Percentiles rank a stretch among this genome's conserved stretches.
phyloP scores from a whole-genome alignment of 371 early-diverging fungal genomes.

The Choanephora cucurbitarum region DNA sequence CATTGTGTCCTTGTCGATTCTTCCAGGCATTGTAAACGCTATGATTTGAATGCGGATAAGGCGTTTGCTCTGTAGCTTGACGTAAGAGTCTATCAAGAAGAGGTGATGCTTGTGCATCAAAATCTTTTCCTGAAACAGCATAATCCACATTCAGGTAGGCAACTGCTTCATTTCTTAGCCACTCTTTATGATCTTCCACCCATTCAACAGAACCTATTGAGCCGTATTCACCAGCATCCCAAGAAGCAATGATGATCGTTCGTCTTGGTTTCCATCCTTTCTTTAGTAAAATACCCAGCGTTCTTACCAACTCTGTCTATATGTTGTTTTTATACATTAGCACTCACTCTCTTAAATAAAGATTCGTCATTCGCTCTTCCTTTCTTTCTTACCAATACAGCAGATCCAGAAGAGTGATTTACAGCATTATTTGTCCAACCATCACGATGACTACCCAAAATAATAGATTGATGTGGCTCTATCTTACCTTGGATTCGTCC shows the following conservation, averaged over 20 bases:
- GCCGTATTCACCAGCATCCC: constrained; percentile 75
- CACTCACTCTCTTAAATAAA: no score
- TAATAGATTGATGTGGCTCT: constrained; percentile 56
- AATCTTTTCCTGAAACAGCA: constrained; percentile 50
- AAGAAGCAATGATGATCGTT: constrained; percentile 65
- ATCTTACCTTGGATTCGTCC: constrained; percentile 57
- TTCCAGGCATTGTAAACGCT: constrained; percentile 58
- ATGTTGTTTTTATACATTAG: no score
- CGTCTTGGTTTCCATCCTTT: constrained; percentile 70
- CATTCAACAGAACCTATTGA: constrained; percentile 70
- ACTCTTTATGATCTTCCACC: constrained; percentile 62
- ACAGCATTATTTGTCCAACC: constrained; percentile 68
- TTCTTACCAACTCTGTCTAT: constrained; percentile 57
- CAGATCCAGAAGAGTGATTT: constrained; percentile 66
- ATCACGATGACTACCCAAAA: constrained; percentile 70
- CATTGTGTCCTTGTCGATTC: not conserved
- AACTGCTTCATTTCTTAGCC: constrained; percentile 53
- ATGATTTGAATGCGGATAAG: constrained; percentile 48
- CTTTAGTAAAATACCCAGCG: constrained; percentile 54
- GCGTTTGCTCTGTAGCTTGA: constrained; percentile 47
- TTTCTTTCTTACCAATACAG: constrained; percentile 46
- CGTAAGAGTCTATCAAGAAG: constrained; percentile 48
- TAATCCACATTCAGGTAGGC: constrained; percentile 65
- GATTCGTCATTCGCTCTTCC: no score
- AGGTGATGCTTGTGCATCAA: constrained; percentile 58